Evolutionary conservation across 1,284 basidiomycete genomes (phyloP), one percentile per base, ranked within the genome.

Genomic region (Ustilago xerochloae): DNA sequence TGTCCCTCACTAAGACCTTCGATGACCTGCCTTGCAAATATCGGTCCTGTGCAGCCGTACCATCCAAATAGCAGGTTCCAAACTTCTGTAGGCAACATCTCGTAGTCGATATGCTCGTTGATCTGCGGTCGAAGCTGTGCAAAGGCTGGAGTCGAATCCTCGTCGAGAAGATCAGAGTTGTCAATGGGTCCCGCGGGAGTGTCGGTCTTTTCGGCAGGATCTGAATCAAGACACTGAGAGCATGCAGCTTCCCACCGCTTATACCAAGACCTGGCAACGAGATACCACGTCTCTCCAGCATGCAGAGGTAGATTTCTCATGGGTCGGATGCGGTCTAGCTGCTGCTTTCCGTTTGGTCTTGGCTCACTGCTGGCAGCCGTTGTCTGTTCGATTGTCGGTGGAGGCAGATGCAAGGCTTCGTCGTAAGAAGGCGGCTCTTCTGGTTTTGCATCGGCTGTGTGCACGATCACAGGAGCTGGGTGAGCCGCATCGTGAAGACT

Each of bases 281-380:
- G 85, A 84, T 90, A 93, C 92, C 93, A 95, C 3, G 87, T 90
- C 56, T 93, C 89, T 38, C 91, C 91, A 16, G 73, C 63, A 30
- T 51, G 55, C 87, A 93, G 89, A 45, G 71, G 54, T 4, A 52
- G 57, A 13, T 74, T 74, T 59, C 65, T 74, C 65, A 74, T 68
- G 8, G 71, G 71, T 28, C 58, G 48, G 16, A 74, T 65, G 24
- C 32, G 39, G n/a, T 59, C 53, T 16, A 74, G 59, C 41, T 74
- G 71, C 41, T 69, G 45, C 24, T 69, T 60, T 20, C 66, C 66
- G n/a, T 56, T 63, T 9, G 66, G 66, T 46, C 66, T 59, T 8
- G 45, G 45, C 16, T 38, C 52, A 26, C 35, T 24, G 18, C 29
- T 35, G 20, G 38, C 10, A 22, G 50, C 1, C n/a, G n/a, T n/a